These are phyloP conservation scores for Colletotrichum tamarilloi DNA, from an alignment of 2,329 filamentous ascomycete species.

Conservation along the genomic window DNA sequence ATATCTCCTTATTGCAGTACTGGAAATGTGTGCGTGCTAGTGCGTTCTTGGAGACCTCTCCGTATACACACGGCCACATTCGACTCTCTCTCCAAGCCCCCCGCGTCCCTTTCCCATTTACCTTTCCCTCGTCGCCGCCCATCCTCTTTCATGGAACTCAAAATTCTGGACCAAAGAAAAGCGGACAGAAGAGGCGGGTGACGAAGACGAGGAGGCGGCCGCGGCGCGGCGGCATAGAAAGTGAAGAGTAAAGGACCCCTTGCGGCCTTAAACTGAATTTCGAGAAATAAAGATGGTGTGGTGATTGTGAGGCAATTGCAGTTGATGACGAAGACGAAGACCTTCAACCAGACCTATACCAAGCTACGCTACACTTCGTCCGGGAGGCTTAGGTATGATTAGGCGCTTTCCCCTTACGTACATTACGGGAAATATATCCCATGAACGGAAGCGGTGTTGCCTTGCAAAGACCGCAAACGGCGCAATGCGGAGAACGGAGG, in stretches of 20 bases:
- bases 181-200: background rate
- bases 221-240: background rate
- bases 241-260: background rate
- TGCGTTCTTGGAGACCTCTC: too few species aligned
- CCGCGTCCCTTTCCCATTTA: background rate
- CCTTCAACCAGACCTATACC: background rate
- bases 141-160: background rate
- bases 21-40: background rate
- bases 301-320: background rate
- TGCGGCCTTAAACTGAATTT: background rate
- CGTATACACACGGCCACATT: background rate
- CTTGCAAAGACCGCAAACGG: background rate
- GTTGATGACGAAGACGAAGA: background rate
- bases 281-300: background rate
- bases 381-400: background rate
- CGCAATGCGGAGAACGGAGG: background rate
- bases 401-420: background rate
- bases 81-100: background rate
- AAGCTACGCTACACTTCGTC: background rate
- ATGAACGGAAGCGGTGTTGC: background rate
- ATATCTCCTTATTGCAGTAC: background rate
- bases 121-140: background rate
- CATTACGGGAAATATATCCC: background rate
- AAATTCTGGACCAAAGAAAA: background rate
- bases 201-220: background rate